Evolutionary conservation across 768 basidiomycete species (phyloP).

Genomic region (Collybia sordida): DNA sequence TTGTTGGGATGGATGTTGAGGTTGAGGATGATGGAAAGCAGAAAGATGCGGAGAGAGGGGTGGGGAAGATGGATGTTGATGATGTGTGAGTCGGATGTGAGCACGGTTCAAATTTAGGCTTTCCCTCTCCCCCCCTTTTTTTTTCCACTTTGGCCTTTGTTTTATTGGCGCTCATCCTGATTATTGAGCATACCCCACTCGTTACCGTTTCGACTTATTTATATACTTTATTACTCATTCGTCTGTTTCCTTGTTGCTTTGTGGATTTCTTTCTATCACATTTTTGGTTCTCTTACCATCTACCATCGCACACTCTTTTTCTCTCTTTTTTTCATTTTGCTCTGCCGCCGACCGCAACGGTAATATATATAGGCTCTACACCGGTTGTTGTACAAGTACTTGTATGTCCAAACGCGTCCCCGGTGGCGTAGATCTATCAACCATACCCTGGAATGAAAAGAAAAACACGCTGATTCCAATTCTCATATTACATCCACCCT

Average conservation of each 20-base stretch:
- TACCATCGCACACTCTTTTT: too few relatives aligned
- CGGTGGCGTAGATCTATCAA: too few relatives aligned
- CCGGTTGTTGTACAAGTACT: too few relatives aligned
- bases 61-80: conserved; percentile 29
- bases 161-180: neutral
- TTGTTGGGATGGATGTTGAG: conserved; percentile 22
- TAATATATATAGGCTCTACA: too few relatives aligned
- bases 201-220: neutral
- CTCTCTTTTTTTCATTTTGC: neutral
- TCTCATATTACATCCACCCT: too few relatives aligned
- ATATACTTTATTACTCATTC: neutral
- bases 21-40: conserved; percentile 4
- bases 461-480: too few relatives aligned
- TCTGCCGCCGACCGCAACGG: neutral
- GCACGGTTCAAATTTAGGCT: too few relatives aligned
- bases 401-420: too few relatives aligned
- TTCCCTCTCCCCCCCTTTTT: neutral
- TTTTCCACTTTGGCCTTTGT: neutral
- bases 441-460: too few relatives aligned
- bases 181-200: neutral
- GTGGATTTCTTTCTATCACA: neutral
- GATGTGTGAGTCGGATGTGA: neutral
- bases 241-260: neutral
- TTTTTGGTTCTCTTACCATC: neutral
- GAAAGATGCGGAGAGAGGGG: conserved; percentile 11